Conservation (phyloP, 2,329 filamentous ascomycete genomes). For the Botrytis fragariae region DNA sequence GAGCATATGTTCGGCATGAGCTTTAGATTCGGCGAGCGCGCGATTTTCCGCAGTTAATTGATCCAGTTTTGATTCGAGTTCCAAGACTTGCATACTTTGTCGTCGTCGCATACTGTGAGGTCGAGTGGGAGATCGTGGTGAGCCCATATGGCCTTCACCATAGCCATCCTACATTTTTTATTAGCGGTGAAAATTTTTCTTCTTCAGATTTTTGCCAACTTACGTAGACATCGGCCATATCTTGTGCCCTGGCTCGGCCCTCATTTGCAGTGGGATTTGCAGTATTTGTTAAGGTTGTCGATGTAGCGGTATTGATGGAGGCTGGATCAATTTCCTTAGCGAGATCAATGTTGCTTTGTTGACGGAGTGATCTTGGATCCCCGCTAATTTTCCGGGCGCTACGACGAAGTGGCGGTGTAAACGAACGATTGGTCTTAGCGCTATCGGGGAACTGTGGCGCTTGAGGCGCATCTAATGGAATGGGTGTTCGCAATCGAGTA, state of each 20-base stretch:
- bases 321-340: slow-evolving; percentile 46
- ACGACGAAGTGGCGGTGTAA: slow-evolving; percentile 69
- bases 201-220: slow-evolving; percentile 46
- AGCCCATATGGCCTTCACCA: slow-evolving; percentile 82
- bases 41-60: slow-evolving; percentile 84
- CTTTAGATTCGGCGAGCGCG: slow-evolving; percentile 69
- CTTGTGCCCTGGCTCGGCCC: slow-evolving; percentile 77
- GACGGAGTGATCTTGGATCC: slow-evolving; percentile 69
- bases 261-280: slow-evolving; percentile 80
- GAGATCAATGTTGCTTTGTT: slow-evolving; percentile 47
- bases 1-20: slow-evolving; percentile 64
- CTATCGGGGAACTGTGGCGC: slow-evolving; percentile 59
- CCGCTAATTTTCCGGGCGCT: slow-evolving; percentile 67
- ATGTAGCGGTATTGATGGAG: slow-evolving; percentile 41
- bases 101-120: slow-evolving; percentile 94
- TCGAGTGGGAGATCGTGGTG: slow-evolving; percentile 87
- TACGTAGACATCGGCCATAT: slow-evolving; percentile 93
- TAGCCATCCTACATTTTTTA: slow-evolving; percentile 71
- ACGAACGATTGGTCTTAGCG: slow-evolving; percentile 52
- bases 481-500: slow-evolving; percentile 37
- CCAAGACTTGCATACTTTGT: slow-evolving; percentile 95
- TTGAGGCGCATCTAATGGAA: slow-evolving; percentile 32
- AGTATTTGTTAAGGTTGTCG: slow-evolving; percentile 46
- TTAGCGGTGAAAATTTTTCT: slow-evolving; percentile 30
- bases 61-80: slow-evolving; percentile 83